These are phyloP conservation scores for Paramecium pentaurelia DNA, from an alignment of 73 alveolate genomes.

Conservation along the genomic window DNA sequence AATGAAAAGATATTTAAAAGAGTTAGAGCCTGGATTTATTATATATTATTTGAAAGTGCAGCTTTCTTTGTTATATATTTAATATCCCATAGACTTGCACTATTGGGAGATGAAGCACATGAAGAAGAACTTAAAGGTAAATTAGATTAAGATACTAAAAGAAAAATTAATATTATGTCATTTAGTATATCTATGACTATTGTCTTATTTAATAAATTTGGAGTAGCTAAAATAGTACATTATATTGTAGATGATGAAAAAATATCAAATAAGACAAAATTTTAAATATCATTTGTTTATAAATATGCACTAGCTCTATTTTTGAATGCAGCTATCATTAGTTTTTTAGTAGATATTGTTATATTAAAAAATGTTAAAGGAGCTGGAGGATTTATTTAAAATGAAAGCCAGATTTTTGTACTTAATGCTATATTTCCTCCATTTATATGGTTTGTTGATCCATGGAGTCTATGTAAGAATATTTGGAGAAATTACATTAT, in stretches of 20 bases:
- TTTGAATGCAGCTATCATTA: conserved; percentile 52
- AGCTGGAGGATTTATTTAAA: conserved; percentile 50
- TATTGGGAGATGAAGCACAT: conserved; percentile 44
- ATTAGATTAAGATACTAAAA: conserved; percentile 12
- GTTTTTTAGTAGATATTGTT: conserved; percentile 53
- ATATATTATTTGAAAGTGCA: neutral
- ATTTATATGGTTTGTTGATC: conserved; percentile 53
- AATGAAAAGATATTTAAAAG: conserved; percentile 40
- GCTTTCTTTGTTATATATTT: conserved; percentile 33
- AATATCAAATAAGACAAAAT: conserved; percentile 53
- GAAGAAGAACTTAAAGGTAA: conserved; percentile 58
- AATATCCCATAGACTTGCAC: conserved; percentile 18
- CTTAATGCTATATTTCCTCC: conserved; percentile 59
- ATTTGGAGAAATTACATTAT: conserved; percentile 15
- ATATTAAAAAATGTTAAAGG: conserved; percentile 45
- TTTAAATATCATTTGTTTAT: conserved; percentile 36
- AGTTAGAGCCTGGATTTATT: conserved; percentile 4
- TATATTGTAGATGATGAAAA: conserved; percentile 56
- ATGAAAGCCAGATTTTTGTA: conserved; percentile 48
- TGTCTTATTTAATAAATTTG: conserved; percentile 55
- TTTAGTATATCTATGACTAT: conserved; percentile 20
- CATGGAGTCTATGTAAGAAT: conserved; percentile 44
- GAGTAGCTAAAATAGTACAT: conserved; percentile 47
- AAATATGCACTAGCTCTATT: conserved; percentile 45
- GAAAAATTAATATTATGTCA: conserved; percentile 8